Percentiles rank a stretch among this genome's conserved stretches.
Evolutionary conservation across 257 asterid species (phyloP).

Genomic region (Lycium ferocissimum): DNA sequence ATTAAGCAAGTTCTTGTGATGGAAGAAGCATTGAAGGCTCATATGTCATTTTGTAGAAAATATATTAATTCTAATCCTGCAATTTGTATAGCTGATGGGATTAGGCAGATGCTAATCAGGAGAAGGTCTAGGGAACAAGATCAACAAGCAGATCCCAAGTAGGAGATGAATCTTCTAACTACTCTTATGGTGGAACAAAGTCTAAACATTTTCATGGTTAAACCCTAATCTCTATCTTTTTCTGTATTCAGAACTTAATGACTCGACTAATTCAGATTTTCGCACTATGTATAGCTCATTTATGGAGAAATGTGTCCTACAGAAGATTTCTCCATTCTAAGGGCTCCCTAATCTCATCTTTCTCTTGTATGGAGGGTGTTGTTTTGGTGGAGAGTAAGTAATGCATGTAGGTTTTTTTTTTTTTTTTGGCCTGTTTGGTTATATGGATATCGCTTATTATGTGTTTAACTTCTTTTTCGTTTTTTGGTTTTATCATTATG

Average conservation of each 20-base stretch:
- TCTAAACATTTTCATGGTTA: not conserved
- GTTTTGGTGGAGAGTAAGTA: not conserved
- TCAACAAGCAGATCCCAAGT: slow-evolving; percentile 49
- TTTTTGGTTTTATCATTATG: not conserved
- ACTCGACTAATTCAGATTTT: not conserved
- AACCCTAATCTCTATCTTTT: not conserved
- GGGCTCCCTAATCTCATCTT: slow-evolving; percentile 17
- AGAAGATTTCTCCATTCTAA: not conserved
- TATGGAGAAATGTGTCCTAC: not conserved
- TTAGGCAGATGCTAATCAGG: slow-evolving; percentile 72
- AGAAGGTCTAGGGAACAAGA: slow-evolving; percentile 61
- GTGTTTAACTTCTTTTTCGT: not conserved
- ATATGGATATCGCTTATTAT: not conserved
- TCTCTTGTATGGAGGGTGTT: slow-evolving; percentile 46
- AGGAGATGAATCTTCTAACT: slow-evolving; percentile 40
- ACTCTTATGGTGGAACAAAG: slow-evolving; percentile 43
- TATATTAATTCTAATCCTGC: slow-evolving; percentile 72
- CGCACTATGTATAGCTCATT: not conserved
- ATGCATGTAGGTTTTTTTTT: not conserved
- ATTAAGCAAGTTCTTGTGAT: slow-evolving; percentile 30
- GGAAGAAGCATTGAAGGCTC: slow-evolving; percentile 81
- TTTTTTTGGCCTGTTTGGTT: not conserved
- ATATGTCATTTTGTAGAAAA: slow-evolving; percentile 80
- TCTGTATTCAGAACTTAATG: not conserved
- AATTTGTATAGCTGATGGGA: slow-evolving; percentile 75